A percentile compares a stretch with the other conserved stretches of the same genome.
These are phyloP conservation scores for Zizania latifolia DNA, from an alignment of 176 grass and related monocot species.

Conservation along the genomic window DNA sequence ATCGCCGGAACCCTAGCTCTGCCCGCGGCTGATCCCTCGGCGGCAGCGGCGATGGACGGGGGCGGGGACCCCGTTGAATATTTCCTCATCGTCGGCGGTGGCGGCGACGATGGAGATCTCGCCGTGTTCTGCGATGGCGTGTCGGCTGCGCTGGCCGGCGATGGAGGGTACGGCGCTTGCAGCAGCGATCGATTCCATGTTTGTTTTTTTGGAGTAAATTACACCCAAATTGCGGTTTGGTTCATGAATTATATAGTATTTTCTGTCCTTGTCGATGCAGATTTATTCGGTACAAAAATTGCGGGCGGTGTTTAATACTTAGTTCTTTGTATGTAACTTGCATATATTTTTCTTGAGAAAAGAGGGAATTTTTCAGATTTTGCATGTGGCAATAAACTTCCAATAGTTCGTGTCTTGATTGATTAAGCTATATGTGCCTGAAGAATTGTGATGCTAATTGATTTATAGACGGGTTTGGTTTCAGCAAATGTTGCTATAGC, in stretches of 20 bases:
- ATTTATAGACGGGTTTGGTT: not conserved
- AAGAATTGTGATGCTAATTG: not conserved
- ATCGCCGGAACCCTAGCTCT: slow-evolving; percentile 21
- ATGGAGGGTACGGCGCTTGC: slow-evolving; percentile 37
- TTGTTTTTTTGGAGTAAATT: not conserved
- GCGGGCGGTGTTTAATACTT: slow-evolving; percentile 6
- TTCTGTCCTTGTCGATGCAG: slow-evolving; percentile 14
- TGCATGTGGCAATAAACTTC: not conserved
- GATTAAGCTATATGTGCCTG: not conserved
- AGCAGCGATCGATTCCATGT: not conserved
- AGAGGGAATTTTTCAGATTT: not conserved
- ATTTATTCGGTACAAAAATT: not conserved
- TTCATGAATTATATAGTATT: slow-evolving; percentile 8
- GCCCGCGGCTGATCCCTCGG: slow-evolving; percentile 10
- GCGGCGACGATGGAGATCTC: slow-evolving; percentile 10
- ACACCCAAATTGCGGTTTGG: not conserved
- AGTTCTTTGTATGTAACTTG: not conserved
- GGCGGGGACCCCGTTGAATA: slow-evolving; percentile 21
- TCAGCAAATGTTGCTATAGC: not conserved
- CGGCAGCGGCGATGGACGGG: slow-evolving; percentile 9
- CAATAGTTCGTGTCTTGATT: not conserved
- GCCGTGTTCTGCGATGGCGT: slow-evolving; percentile 37
- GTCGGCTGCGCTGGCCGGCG: not conserved
- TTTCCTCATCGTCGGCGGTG: slow-evolving; percentile 27
- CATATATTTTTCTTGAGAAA: not conserved